These are phyloP conservation scores for Jackrogersella minutella DNA, from an alignment of 495 filamentous ascomycete genomes.

Conservation along the genomic window DNA sequence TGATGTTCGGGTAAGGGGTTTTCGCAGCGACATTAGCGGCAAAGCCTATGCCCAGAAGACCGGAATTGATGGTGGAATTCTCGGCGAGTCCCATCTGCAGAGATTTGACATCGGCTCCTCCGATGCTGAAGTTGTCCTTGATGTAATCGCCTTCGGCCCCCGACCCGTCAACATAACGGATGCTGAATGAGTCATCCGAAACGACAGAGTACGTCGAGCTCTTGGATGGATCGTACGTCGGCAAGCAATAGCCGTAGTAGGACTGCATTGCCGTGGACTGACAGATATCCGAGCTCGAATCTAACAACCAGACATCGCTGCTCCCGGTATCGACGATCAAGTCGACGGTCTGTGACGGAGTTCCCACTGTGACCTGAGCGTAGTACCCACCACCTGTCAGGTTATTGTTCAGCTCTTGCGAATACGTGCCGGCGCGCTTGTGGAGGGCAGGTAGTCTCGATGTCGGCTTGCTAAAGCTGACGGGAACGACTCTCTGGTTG, in stretches of 20 bases:
- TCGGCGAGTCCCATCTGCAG: constrained; percentile 88
- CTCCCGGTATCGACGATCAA: constrained; percentile 79
- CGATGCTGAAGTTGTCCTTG: constrained; percentile 76
- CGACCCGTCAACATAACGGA: constrained; percentile 82
- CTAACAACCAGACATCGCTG: constrained; percentile 82
- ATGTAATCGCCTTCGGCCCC: constrained; percentile 75
- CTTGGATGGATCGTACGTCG: constrained; percentile 58
- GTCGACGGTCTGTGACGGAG: constrained; percentile 66
- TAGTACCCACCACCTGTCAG: constrained; percentile 66
- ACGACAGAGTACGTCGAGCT: constrained; percentile 77
- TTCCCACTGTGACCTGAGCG: constrained; percentile 72
- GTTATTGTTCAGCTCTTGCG: constrained; percentile 55
- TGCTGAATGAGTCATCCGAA: constrained; percentile 71
- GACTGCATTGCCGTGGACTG: constrained; percentile 42
- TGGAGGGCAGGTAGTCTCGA: constrained; percentile 18
- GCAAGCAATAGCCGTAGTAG: constrained; percentile 43
- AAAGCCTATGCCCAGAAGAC: constrained; percentile 93
- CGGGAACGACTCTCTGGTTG: constrained; percentile 38
- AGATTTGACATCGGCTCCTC: constrained; percentile 65
- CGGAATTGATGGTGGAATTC: constrained; percentile 69
- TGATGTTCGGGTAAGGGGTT: constrained; percentile 77
- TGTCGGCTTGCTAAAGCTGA: constrained; percentile 35
- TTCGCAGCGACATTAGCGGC: constrained; percentile 72
- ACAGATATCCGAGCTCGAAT: constrained; percentile 54
- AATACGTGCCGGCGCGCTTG: constrained; percentile 43